A percentile compares a stretch with the other conserved stretches of the same genome.
Evolutionary conservation across 2,329 filamentous ascomycete genomes (phyloP).

Genomic region (Pseudogymnoascus sp.): DNA sequence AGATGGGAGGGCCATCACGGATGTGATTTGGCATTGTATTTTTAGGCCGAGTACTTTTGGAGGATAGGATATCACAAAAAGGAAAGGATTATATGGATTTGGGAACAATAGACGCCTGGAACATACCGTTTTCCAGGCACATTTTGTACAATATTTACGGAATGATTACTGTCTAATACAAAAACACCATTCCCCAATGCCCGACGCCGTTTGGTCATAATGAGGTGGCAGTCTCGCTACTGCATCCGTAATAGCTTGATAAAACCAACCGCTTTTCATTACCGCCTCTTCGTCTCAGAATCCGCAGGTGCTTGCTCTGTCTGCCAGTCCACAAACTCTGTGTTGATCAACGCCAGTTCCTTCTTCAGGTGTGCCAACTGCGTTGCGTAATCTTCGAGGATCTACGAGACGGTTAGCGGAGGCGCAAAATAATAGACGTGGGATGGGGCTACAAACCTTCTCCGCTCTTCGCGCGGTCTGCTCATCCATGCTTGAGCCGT

Average conservation of each 20-base stretch:
- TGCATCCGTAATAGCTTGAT: background rate
- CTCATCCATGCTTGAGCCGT: conserved; percentile 55
- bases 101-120: background rate
- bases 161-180: conserved; percentile 4
- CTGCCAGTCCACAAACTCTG: conserved; percentile 48
- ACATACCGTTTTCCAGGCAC: background rate
- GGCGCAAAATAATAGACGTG: conserved; percentile 9
- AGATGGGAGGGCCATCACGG: conserved; percentile 4
- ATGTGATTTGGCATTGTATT: conserved; percentile 3
- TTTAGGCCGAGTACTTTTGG: conserved; percentile 1
- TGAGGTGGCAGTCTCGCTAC: background rate
- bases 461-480: conserved; percentile 66
- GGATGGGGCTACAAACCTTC: conserved; percentile 49
- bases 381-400: conserved; percentile 74
- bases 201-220: conserved; percentile 4
- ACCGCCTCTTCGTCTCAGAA: background rate
- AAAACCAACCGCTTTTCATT: background rate
- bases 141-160: conserved; percentile 10
- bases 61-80: background rate
- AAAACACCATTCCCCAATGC: conserved; percentile 6
- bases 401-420: conserved; percentile 39
- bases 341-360: conserved; percentile 46
- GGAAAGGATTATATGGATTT: conserved; percentile 4
- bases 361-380: conserved; percentile 70
- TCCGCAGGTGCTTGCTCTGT: conserved; percentile 26